A percentile compares a stretch with the other conserved stretches of the same genome.
phyloP scores from a whole-genome alignment of 805 yeast species.

The Lipomyces yamanashiensis region DNA sequence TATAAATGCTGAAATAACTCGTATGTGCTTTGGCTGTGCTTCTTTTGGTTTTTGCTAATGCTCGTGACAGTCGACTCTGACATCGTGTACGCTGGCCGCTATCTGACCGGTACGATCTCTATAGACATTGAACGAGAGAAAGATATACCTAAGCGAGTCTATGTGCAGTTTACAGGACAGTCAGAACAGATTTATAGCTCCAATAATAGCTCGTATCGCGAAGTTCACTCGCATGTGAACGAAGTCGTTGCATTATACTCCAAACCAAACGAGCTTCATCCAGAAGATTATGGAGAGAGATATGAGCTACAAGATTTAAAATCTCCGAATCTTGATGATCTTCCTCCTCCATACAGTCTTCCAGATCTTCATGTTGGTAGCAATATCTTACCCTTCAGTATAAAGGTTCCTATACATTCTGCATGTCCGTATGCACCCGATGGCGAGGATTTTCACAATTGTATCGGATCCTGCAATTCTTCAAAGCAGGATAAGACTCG shows the following conservation, averaged over 20 bases:
- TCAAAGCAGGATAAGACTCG: not conserved
- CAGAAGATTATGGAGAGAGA: too few species aligned
- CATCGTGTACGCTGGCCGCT: constrained; percentile 13
- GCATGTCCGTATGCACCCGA: constrained; percentile 1
- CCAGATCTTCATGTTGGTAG: constrained; percentile 1
- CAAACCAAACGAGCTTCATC: not conserved
- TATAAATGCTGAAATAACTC: too few species aligned
- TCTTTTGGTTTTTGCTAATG: not conserved
- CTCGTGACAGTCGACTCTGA: constrained; percentile 3
- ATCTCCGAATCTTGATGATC: too few species aligned
- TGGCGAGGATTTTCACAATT: not conserved
- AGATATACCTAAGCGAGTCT: constrained; percentile 9
- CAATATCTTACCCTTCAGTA: constrained; percentile 1
- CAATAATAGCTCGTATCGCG: not conserved
- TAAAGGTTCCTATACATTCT: constrained; percentile 11
- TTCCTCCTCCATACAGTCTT: not conserved
- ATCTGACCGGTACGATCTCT: constrained; percentile 1
- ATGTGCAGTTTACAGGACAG: constrained; percentile 14
- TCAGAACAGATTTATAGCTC: constrained; percentile 2
- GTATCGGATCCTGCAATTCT: not conserved
- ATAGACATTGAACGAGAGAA: constrained; percentile 13
- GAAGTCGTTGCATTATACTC: not conserved
- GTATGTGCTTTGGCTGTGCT: too few species aligned
- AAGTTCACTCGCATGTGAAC: constrained; percentile 6
- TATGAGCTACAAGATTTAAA: too few species aligned